Conservation (phyloP, 129 eudicot genomes). For the Sambucus nigra region DNA sequence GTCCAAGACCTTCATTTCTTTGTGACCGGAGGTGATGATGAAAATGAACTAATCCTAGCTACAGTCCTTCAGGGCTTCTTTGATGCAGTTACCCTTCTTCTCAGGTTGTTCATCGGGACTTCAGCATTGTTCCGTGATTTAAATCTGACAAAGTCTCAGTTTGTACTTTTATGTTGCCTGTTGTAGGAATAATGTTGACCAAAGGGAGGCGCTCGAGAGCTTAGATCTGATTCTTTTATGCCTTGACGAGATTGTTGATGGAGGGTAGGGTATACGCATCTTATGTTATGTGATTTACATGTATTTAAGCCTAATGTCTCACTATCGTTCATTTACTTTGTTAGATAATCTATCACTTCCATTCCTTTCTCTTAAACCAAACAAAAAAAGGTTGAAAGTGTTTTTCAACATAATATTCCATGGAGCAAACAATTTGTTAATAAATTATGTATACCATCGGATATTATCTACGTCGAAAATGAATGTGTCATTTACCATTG, state of each 20-base stretch:
- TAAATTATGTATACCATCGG: too few species aligned
- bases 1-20: slow-evolving; percentile 51
- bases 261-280: slow-evolving; percentile 46
- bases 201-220: slow-evolving; percentile 79
- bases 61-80: slow-evolving; percentile 63
- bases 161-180: slow-evolving; percentile 9
- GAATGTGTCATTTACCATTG: too few species aligned
- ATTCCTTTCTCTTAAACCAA: too few species aligned
- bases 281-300: too few species aligned
- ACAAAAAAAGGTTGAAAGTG: too few species aligned
- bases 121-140: neutral
- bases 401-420: too few species aligned
- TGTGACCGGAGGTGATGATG: slow-evolving; percentile 66
- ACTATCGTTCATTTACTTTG: too few species aligned
- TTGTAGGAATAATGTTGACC: slow-evolving; percentile 66
- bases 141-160: neutral
- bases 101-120: slow-evolving; percentile 33
- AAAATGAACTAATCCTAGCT: slow-evolving; percentile 62
- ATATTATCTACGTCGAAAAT: too few species aligned
- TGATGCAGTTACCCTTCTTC: slow-evolving; percentile 64
- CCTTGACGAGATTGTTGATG: slow-evolving; percentile 83
- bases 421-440: too few species aligned
- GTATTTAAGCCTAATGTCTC: too few species aligned
- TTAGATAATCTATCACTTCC: too few species aligned
- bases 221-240: slow-evolving; percentile 65